A percentile compares a stretch with the other conserved stretches of the same genome.
Conservation (phyloP, 345 rosid species). For the Aethionema arabicum region DNA sequence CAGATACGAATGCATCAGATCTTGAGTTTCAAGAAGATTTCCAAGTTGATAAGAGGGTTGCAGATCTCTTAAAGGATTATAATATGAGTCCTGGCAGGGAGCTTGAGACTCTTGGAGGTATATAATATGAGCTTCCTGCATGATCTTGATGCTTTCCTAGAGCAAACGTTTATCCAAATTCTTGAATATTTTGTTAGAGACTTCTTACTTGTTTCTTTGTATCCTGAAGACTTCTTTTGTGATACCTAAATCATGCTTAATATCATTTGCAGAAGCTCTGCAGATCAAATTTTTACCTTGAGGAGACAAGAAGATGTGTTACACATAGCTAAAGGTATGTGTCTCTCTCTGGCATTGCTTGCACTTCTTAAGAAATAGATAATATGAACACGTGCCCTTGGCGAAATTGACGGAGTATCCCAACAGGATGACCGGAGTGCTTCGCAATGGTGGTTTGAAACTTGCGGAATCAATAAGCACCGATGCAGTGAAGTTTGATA, state of each 20-base stretch:
- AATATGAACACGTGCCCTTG: too few species aligned
- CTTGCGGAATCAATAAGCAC: too few species aligned
- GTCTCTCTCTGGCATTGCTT: slow-evolving; percentile 24
- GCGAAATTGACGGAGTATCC: too few species aligned
- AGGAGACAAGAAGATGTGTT: slow-evolving; percentile 47
- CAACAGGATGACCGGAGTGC: too few species aligned
- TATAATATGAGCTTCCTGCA: slow-evolving; percentile 8
- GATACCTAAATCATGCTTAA: slow-evolving; percentile 20
- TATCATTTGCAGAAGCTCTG: slow-evolving; percentile 62
- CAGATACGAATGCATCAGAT: slow-evolving; percentile 32
- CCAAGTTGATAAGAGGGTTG: slow-evolving; percentile 69
- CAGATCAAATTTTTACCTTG: slow-evolving; percentile 57
- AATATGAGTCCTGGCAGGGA: slow-evolving; percentile 69
- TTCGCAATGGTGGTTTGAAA: too few species aligned
- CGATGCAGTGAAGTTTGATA: too few species aligned
- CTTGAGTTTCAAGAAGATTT: slow-evolving; percentile 52
- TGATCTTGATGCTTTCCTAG: slow-evolving; percentile 14
- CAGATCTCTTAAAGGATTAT: slow-evolving; percentile 70
- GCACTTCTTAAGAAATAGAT: too few species aligned
- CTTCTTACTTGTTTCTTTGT: slow-evolving; percentile 15
- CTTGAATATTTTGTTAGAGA: slow-evolving; percentile 10
- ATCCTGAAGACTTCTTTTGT: slow-evolving; percentile 18
- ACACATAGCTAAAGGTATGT: slow-evolving; percentile 66
- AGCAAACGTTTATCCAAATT: slow-evolving; percentile 6
- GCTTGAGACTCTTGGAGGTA: slow-evolving; percentile 85